Conservation (phyloP, 768 basidiomycete genomes). For the Xerocomus spinulosus region DNA sequence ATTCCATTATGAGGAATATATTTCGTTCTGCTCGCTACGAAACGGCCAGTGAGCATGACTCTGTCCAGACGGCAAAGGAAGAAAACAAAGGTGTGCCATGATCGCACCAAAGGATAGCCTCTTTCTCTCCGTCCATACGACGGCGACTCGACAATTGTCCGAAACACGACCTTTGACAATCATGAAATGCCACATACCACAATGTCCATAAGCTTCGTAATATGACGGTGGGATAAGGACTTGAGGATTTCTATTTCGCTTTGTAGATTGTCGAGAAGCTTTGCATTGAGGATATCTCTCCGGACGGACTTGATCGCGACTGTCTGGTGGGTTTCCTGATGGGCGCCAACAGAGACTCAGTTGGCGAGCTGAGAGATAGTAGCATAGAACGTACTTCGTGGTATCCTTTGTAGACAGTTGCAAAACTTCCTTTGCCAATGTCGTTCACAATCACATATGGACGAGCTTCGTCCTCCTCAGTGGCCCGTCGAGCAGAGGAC, state of each 20-base stretch:
- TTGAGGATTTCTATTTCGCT: slow-evolving; percentile 97
- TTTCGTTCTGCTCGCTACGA: slow-evolving; percentile 65
- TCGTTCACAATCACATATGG: slow-evolving; percentile 75
- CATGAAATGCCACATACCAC: slow-evolving; percentile 50
- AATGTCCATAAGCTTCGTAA: slow-evolving; percentile 90
- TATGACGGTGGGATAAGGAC: slow-evolving; percentile 86
- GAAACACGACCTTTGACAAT: background rate
- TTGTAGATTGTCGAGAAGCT: slow-evolving; percentile 96
- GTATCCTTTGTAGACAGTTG: slow-evolving; percentile 92
- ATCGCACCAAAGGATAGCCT: background rate
- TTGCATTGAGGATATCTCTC: slow-evolving; percentile 79
- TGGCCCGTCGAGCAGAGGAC: slow-evolving; percentile 20
- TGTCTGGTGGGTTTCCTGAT: slow-evolving; percentile 66
- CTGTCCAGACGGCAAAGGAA: background rate
- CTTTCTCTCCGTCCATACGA: background rate
- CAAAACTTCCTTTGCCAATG: slow-evolving; percentile 91
- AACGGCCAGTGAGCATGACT: slow-evolving; percentile 5
- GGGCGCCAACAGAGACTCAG: slow-evolving; percentile 1
- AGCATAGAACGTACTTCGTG: slow-evolving; percentile 60
- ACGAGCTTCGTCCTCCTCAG: slow-evolving; percentile 65
- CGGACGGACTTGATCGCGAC: slow-evolving; percentile 96
- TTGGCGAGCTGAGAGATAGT: background rate
- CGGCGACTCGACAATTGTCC: background rate
- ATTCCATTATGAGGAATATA: slow-evolving; percentile 97
- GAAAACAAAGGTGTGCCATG: background rate